Base-by-base conservation (phyloP, 2,329 filamentous ascomycete genomes). In the Colletotrichum paranaense region DNA sequence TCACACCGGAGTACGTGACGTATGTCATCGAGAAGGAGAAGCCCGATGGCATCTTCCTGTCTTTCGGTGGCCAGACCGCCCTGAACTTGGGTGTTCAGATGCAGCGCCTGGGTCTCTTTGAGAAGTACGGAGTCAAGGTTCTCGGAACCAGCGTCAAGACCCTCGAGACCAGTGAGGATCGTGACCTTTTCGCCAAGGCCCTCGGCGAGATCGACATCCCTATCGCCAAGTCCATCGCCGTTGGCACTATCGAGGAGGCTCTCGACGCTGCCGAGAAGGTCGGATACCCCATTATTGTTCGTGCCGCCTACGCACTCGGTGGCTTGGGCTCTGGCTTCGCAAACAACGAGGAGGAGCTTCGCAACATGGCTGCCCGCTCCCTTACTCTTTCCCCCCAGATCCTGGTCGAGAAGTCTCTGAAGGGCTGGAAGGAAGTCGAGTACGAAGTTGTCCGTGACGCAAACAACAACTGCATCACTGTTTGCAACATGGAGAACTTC, bases 371-470 rank as follows among this genome's bases (percentile, higher is more conserved):
- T 76, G 95, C 97, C 75, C 92, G 95, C 76, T 98, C 96, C 59
- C 89, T 99, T 72, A 97, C 95, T 57, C 90, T 98, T 46, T 96
- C 96, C 2, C 96, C 97, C 62, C 97, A 99, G 84, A 98, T 99
- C 79, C 86, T 99, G 81, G 95, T 99, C 72, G 97, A 99, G 88
- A 98, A 98, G 86, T 98, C 95, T 65, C 91, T 99, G 78, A 98
- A 98, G 89, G 97, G 97, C 83, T 99, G 97, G 97, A 99, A 99
- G 86, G 97, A 99, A 85, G 93, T 98, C 63, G 97, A 99, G 84
- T 99, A 98, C 81, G 97, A 98, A 85, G 97, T 98, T 71, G 97
- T 98, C 75, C 94, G 97, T 79, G 97, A 99, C 84, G 96, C 95
- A 67, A 92, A 94, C 83, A 97, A 98, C 89, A 99, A 99, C 90